These are phyloP conservation scores for Arctostaphylos glauca DNA, from an alignment of 148 eudicot species.

Conservation along the genomic window DNA sequence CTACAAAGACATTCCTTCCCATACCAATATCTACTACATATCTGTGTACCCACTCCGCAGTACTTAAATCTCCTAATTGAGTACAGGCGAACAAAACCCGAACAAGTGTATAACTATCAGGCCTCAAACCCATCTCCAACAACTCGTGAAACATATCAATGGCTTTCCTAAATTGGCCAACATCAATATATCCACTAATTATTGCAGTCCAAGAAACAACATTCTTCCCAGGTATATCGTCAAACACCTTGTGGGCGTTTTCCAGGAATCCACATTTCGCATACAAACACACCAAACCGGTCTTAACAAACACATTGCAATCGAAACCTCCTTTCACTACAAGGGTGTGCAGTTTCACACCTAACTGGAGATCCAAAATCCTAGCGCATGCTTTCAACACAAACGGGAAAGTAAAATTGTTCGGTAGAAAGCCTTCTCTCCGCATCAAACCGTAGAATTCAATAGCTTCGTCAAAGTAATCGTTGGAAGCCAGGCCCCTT, in stretches of 20 bases:
- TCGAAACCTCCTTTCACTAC: conserved; percentile 5
- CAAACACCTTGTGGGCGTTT: conserved; percentile 8
- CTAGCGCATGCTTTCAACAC: conserved; percentile 8
- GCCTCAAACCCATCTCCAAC: conserved; percentile 19
- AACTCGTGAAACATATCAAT: conserved; percentile 3
- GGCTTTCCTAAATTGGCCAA: background rate
- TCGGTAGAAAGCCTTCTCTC: conserved; percentile 5
- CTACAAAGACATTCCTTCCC: conserved; percentile 15
- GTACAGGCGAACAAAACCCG: background rate
- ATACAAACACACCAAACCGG: conserved; percentile 16
- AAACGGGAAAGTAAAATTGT: conserved; percentile 16
- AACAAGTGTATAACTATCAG: conserved; percentile 16
- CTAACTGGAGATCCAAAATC: conserved; percentile 7
- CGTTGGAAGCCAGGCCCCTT: conserved; percentile 11
- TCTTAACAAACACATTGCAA: conserved; percentile 14
- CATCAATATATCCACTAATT: conserved; percentile 14
- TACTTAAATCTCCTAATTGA: conserved; percentile 8
- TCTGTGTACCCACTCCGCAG: conserved; percentile 4
- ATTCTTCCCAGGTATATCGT: conserved; percentile 10
- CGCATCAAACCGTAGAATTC: conserved; percentile 7
- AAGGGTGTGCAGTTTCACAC: conserved; percentile 5
- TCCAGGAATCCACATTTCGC: conserved; percentile 10
- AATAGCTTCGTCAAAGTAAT: background rate
- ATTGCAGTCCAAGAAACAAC: conserved; percentile 13
- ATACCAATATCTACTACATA: background rate